Evolutionary conservation across 495 filamentous ascomycete species (phyloP), one percentile per base, ranked within the genome.

Genomic region (Aspergillus saccharolyticus): DNA sequence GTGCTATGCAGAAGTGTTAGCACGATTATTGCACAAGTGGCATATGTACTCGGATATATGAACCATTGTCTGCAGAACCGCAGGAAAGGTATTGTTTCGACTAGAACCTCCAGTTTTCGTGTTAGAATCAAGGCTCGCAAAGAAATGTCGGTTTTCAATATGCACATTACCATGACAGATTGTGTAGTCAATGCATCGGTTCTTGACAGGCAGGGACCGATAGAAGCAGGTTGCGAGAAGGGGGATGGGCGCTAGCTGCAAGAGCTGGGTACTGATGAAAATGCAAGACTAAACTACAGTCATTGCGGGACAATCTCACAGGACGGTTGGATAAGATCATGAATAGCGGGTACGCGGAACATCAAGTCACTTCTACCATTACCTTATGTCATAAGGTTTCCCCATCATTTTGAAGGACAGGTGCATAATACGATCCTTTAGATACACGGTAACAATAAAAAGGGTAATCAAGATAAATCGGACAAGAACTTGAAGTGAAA

Each of bases 1-100:
- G 94, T 57, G 90, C 91, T 91, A 54, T 44, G 12, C 15, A 10
- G 17, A 53, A 53, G n/a, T 9, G 30, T 73, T 63, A 73, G 65
- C 50, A 55, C 21, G 24, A 22, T 44, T 53, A 18, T 21, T 6
- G 12, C 22, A 7, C 12, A 53, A 53, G 42, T 42, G 19, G 14
- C 7, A 12, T 12, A 25, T 30, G 14, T 61, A 24, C 19, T 28
- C 33, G 14, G 17, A 12, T 50, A 42, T 57, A 66, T 78, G 63
- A 68, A 90, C 91, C 90, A 79, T 91, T 81, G 68, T 96, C 89
- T 67, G 94, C 81, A 14, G 91, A 91, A 74, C 96, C 90, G 56
- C 85, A 86, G 55, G 91, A 91, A 39, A 98, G 83, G 69, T 96
- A 97, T 88, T 97, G 95, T 76, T 96, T 96, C 54, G 94, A 97